Conservation (phyloP, 768 basidiomycete genomes). For the Boletus tomentosulus region DNA sequence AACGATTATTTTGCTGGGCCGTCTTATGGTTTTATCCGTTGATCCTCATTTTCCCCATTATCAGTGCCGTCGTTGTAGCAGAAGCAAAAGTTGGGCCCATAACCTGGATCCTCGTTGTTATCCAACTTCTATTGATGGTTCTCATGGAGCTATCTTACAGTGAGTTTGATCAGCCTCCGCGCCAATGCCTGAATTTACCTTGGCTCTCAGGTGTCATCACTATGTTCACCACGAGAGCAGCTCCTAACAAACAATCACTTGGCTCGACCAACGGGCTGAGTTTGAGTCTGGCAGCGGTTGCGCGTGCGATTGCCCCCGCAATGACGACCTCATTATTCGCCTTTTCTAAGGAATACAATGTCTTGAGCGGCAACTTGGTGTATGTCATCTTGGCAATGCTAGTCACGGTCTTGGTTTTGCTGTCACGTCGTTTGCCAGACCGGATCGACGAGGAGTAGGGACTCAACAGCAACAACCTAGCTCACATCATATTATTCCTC, state of each 20-base stretch:
- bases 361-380: slow-evolving; percentile 48
- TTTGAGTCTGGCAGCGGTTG: slow-evolving; percentile 42
- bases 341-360: slow-evolving; percentile 42
- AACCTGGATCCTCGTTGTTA: slow-evolving; percentile 35
- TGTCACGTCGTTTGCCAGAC: slow-evolving; percentile 12
- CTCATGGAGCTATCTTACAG: slow-evolving; percentile 42
- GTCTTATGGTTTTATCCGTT: slow-evolving; percentile 35
- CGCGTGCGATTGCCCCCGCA: slow-evolving; percentile 47
- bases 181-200: not conserved
- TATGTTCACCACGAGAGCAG: slow-evolving; percentile 48
- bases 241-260: slow-evolving; percentile 51
- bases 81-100: slow-evolving; percentile 29
- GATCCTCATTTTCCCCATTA: slow-evolving; percentile 40
- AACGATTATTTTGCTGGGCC: slow-evolving; percentile 35
- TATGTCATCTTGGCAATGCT: slow-evolving; percentile 41
- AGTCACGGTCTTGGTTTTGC: slow-evolving; percentile 14
- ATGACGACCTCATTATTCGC: slow-evolving; percentile 49
- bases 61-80: slow-evolving; percentile 35
- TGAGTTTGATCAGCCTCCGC: slow-evolving; percentile 17
- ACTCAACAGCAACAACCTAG: too few relatives aligned
- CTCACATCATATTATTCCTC: too few relatives aligned
- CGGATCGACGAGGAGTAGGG: not conserved
- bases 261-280: slow-evolving; percentile 56
- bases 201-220: slow-evolving; percentile 33
- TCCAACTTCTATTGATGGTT: slow-evolving; percentile 23